Conservation (phyloP, 345 rosid genomes). For the Trapa bicornis region DNA sequence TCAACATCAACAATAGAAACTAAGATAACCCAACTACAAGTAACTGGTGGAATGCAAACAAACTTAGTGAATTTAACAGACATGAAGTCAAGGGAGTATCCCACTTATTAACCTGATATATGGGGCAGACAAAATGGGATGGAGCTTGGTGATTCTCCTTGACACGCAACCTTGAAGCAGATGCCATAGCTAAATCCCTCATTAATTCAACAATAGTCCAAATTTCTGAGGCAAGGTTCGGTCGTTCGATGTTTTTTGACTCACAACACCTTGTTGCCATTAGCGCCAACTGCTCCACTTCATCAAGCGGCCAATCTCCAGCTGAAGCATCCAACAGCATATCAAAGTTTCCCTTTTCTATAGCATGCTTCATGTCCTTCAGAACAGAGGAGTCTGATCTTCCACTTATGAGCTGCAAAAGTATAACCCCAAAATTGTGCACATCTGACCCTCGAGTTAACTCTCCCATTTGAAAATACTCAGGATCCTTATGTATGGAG, state of each 20-base stretch:
- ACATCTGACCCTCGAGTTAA: constrained; percentile 55
- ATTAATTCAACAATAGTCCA: constrained; percentile 39
- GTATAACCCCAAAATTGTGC: constrained; percentile 63
- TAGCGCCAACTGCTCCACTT: constrained; percentile 41
- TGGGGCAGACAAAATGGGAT: constrained; percentile 81
- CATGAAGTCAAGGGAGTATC: background rate
- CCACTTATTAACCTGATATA: constrained; percentile 49
- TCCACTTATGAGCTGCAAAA: constrained; percentile 64
- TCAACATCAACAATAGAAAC: background rate
- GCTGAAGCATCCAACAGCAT: constrained; percentile 52
- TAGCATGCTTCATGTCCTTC: constrained; percentile 51
- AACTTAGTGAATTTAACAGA: background rate
- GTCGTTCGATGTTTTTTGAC: constrained; percentile 30
- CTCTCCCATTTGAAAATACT: constrained; percentile 33
- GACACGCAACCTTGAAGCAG: constrained; percentile 19
- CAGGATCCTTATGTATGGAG: constrained; percentile 41
- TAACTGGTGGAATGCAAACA: background rate
- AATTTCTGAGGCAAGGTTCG: constrained; percentile 46
- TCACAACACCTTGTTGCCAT: constrained; percentile 66
- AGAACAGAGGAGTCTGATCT: constrained; percentile 36
- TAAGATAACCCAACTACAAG: background rate
- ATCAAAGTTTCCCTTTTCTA: constrained; percentile 46
- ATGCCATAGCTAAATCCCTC: constrained; percentile 23
- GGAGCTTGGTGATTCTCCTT: constrained; percentile 45
- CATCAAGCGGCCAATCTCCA: constrained; percentile 64